Base-by-base conservation (phyloP, 257 asterid species). In the Ehretia macrophylla region DNA sequence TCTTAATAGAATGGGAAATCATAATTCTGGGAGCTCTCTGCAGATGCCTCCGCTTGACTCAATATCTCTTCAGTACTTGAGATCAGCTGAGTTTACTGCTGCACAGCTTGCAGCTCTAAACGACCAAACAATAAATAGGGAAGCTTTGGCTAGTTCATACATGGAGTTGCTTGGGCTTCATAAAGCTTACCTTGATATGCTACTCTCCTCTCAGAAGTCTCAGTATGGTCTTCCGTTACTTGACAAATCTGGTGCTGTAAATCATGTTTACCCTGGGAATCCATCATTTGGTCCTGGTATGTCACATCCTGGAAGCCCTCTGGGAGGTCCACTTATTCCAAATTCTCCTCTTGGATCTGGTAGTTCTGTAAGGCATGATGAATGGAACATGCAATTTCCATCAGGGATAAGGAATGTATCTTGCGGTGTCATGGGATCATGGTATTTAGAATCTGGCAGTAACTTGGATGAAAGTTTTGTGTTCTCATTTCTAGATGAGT, bases 401-500 rank as follows among this genome's bases (percentile, higher is more conserved):
- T 64, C 81, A 17, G 78, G 77, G 46, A 63, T 70, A 40, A 74
- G 85, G 64, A 82, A 62, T 47, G 54, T 85, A 49, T 68, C 81
- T 60, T 83, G 78, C 35, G 73, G 68, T 55, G 61, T 74, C 45
- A 55, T 70, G 68, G 85, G 85, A 21, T 70, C 83, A 9, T 86
- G 93, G 90, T 82, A 73, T 62, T 67, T 76, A 48, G 83, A 73
- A 53, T 74, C 63, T 65, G 80, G 83, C 18, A 55, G 68, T 62
- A 77, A 64, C 66, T 50, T 88, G 69, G 90, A 77, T 32, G 84
- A 74, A 61, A 69, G 63, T 64, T 78, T 79, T 76, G 64, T 77
- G 11, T 72, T 83, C 18, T 83, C 95, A 8, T 64, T 88, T 51
- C 64, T 88, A 55, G 92, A 88, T 5, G 95, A 85, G 87, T 85